A percentile compares a stretch with the other conserved stretches of the same genome.
These are phyloP conservation scores for Laburnicola sp. DNA, from an alignment of 2,329 filamentous ascomycete species.

Conservation along the genomic window DNA sequence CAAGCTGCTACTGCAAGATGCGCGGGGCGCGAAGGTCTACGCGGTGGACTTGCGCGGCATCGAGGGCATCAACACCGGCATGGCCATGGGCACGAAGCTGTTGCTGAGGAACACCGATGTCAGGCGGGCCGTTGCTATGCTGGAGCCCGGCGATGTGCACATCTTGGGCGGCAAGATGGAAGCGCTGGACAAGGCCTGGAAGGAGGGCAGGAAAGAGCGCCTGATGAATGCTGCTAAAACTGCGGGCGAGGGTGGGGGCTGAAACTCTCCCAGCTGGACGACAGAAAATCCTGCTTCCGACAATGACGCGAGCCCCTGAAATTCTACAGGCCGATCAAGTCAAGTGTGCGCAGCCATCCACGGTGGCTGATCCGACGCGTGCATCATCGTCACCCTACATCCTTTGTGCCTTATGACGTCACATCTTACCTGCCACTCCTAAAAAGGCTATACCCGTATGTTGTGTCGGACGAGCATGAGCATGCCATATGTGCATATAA, in stretches of 20 bases:
- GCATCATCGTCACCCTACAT: too few species aligned
- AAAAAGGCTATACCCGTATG: too few species aligned
- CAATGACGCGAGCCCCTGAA: too few species aligned
- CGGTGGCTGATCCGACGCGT: too few species aligned
- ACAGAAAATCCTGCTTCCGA: too few species aligned
- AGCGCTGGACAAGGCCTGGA: constrained; percentile 76
- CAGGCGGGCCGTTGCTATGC: constrained; percentile 74
- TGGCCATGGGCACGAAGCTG: constrained; percentile 80
- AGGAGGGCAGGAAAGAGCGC: constrained; percentile 67
- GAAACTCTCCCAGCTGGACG: too few species aligned
- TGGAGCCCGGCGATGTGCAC: constrained; percentile 69
- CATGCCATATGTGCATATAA: too few species aligned
- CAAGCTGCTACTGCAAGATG: constrained; percentile 81
- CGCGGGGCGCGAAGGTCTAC: constrained; percentile 64
- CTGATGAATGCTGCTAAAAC: constrained; percentile 62
- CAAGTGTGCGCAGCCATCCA: too few species aligned
- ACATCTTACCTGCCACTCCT: too few species aligned
- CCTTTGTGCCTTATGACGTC: too few species aligned
- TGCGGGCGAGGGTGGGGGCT: constrained; percentile 12
- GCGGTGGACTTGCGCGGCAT: constrained; percentile 73
- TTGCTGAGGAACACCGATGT: constrained; percentile 69
- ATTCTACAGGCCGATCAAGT: too few species aligned
- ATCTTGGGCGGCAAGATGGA: constrained; percentile 89
- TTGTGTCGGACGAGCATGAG: too few species aligned
- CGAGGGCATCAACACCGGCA: constrained; percentile 65